Conservation (phyloP, 2,329 filamentous ascomycete genomes). For the Fusarium illudens region DNA sequence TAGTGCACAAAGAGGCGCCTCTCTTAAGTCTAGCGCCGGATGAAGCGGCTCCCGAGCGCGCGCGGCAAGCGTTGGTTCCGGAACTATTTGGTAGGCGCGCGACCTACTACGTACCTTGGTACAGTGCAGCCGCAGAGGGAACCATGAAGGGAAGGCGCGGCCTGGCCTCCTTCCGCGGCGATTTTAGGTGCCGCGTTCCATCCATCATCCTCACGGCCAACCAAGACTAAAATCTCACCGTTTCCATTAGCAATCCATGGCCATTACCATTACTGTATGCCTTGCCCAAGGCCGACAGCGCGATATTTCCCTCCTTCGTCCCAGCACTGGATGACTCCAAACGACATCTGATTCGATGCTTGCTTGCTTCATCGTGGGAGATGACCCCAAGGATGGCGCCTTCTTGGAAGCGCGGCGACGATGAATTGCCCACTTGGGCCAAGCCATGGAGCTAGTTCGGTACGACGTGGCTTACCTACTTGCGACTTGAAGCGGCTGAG, state of each 20-base stretch:
- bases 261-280: neutral
- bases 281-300: neutral
- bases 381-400: neutral
- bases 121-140: too few species aligned
- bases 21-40: neutral
- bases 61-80: neutral
- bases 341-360: neutral
- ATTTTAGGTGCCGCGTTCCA: neutral
- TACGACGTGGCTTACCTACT: constrained; percentile 1
- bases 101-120: neutral
- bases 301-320: neutral
- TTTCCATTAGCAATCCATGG: neutral
- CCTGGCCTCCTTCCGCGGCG: neutral
- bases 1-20: too few species aligned
- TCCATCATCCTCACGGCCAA: neutral
- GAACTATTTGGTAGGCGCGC: neutral
- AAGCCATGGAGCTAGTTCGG: neutral
- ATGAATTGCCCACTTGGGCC: neutral
- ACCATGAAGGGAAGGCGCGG: neutral
- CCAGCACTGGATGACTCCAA: neutral
- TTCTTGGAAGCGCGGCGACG: neutral
- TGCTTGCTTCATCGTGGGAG: neutral
- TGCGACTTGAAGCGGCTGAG: neutral
- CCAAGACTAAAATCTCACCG: neutral
- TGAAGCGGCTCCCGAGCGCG: neutral